Base-by-base conservation (phyloP, 192 early-diverging fungal genomes). In the Martensiomyces pterosporus region DNA sequence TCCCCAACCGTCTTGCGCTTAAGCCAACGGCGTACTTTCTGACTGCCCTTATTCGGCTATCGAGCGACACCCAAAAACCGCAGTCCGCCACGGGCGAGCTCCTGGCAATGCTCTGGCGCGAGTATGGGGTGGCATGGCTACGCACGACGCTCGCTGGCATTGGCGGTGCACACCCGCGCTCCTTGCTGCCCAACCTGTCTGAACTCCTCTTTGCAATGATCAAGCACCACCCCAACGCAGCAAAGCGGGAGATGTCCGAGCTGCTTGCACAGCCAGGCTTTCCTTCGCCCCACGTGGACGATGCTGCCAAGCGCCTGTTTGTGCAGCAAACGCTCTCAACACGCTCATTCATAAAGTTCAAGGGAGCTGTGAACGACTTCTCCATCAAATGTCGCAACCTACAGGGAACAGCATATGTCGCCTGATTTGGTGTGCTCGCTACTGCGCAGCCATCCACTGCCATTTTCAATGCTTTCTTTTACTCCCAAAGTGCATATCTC, bases 151-250 rank as follows among this genome's bases (percentile, higher is more conserved):
- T 75, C 41, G 52, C 43, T 9, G 71, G 47, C 47, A 67, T 75
- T 18, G 71, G 71, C 32, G 71, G 64, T 24, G 47, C 39, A 29
- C 64, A 60, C 15, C 71, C 71, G 9, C 64, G 71, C 17, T 75
- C 71, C 39, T 60, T 66, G 47, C 52, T 75, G 46, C 60, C 71
- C 12, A 55, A 48, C 9, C 41, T 75, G 33, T 22, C 64, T 3
- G 71, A 75, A 55, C 71, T 75, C 14, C 34, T 75, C 51, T 67
- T 60, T 49, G 55, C 71, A 9, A 63, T 75, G 55, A 48, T 53
- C 26, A 57, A 46, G 35, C 27, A 75, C 47, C 64, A 75, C 42
- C 60, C 52, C 0, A 25, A 14, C 6, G 19, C 49, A 4, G 34
- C 24, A 25, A 42, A 47, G 17, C 24, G 17, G 29, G 56, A 53